Evolutionary conservation across 768 basidiomycete species (phyloP).

Genomic region (Leccinellum albellum): DNA sequence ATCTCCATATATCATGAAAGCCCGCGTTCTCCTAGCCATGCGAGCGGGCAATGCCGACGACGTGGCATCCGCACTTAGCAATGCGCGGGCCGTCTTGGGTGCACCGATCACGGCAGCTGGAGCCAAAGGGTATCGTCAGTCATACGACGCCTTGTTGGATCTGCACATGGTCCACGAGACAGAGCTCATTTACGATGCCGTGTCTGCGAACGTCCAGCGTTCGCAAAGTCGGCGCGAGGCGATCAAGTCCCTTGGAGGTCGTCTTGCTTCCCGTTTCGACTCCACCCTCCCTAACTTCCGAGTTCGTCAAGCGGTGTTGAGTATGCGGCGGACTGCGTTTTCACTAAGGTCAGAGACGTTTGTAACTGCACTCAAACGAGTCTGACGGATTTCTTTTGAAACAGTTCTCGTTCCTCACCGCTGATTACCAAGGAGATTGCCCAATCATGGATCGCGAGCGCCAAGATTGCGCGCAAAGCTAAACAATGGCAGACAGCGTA

Average conservation of each 20-base stretch:
- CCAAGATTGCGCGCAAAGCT: conserved; percentile 95
- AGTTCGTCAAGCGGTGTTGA: conserved; percentile 82
- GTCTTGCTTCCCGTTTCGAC: conserved; percentile 64
- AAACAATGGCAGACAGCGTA: conserved; percentile 97
- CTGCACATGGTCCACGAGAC: conserved; percentile 87
- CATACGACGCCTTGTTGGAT: conserved; percentile 82
- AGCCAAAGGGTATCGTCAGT: conserved; percentile 73
- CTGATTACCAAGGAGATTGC: conserved; percentile 62
- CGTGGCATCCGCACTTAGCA: conserved; percentile 49
- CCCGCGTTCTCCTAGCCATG: conserved; percentile 77
- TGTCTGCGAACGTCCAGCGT: conserved; percentile 36
- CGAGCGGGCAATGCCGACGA: conserved; percentile 46
- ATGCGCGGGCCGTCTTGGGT: conserved; percentile 72
- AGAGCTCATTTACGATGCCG: conserved; percentile 55
- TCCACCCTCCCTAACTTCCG: conserved; percentile 85
- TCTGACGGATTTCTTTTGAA: conserved; percentile 6
- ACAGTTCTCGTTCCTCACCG: conserved; percentile 26
- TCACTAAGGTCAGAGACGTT: conserved; percentile 52
- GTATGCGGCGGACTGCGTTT: conserved; percentile 85
- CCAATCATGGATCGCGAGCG: conserved; percentile 83
- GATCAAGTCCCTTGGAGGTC: conserved; percentile 37
- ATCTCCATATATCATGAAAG: conserved; percentile 67
- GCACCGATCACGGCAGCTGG: conserved; percentile 80
- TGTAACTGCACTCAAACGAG: not conserved
- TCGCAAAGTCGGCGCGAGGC: conserved; percentile 38